These are phyloP conservation scores for Massariosphaeria phaeospora DNA, from an alignment of 495 filamentous ascomycete genomes.

Conservation along the genomic window DNA sequence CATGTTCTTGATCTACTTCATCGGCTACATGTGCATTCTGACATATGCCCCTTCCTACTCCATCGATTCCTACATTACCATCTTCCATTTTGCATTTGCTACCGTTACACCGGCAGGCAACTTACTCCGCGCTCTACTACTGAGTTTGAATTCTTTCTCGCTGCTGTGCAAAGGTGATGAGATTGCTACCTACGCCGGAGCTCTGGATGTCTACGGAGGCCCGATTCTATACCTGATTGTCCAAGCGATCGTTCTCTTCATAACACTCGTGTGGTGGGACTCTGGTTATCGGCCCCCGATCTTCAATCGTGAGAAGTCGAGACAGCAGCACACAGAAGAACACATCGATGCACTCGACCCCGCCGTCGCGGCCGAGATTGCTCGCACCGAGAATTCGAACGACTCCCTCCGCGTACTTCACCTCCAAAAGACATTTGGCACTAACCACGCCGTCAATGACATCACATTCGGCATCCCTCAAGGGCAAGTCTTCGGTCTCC, in stretches of 20 bases:
- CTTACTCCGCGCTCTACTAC: conserved; percentile 63
- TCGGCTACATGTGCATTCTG: conserved; percentile 57
- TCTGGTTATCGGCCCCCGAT: conserved; percentile 55
- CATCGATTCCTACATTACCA: conserved; percentile 55
- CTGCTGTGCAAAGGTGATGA: conserved; percentile 57
- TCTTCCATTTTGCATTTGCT: conserved; percentile 66
- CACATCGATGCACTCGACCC: conserved; percentile 44
- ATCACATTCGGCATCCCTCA: conserved; percentile 72
- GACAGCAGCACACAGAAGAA: conserved; percentile 40
- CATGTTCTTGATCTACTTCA: conserved; percentile 29
- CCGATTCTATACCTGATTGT: conserved; percentile 75
- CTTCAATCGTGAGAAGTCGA: conserved; percentile 37
- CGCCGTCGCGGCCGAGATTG: conserved; percentile 48
- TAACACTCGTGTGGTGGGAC: conserved; percentile 67
- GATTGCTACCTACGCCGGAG: conserved; percentile 62
- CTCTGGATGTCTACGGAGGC: conserved; percentile 67
- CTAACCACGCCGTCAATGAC: conserved; percentile 68
- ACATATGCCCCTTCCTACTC: conserved; percentile 61
- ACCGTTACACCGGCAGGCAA: conserved; percentile 65
- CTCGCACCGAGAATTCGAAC: conserved; percentile 43
- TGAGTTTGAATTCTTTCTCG: conserved; percentile 73
- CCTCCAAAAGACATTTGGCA: conserved; percentile 58
- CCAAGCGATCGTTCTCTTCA: conserved; percentile 63
- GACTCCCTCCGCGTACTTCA: conserved; percentile 73
- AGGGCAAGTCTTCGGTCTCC: conserved; percentile 76